Evolutionary conservation across 371 early-diverging fungal species (phyloP).

Genomic region (Saksenaea vasiformis): DNA sequence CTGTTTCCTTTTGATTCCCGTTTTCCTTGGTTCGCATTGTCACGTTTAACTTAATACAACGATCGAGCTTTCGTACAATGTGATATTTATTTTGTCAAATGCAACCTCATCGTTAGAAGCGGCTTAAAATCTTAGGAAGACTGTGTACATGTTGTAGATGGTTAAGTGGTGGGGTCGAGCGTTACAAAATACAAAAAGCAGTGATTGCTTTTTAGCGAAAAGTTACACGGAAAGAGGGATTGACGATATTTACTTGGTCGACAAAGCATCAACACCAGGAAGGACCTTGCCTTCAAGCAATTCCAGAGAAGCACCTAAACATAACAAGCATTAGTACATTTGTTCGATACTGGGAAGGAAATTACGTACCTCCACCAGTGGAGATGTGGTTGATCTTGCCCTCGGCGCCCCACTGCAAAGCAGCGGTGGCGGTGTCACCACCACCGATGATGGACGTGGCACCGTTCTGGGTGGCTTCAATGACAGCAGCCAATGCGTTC

Average conservation of each 20-base stretch:
- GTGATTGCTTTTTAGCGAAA: too few relatives aligned
- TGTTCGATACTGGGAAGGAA: background rate
- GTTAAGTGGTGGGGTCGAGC: too few relatives aligned
- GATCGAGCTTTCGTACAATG: too few relatives aligned
- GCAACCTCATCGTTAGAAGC: too few relatives aligned
- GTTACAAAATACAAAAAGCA: background rate
- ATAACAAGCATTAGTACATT: background rate
- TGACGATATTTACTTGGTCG: conserved; percentile 42
- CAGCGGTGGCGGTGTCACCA: conserved; percentile 99
- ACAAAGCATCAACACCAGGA: conserved; percentile 92
- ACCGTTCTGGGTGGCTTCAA: conserved; percentile 80
- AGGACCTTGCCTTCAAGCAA: conserved; percentile 90
- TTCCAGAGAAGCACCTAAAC: conserved; percentile 85
- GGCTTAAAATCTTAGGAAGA: too few relatives aligned
- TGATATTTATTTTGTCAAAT: too few relatives aligned
- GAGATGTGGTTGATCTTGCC: conserved; percentile 93
- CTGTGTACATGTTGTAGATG: too few relatives aligned
- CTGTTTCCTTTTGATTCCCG: too few relatives aligned
- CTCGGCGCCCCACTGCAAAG: conserved; percentile 84
- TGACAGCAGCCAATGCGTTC: conserved; percentile 81
- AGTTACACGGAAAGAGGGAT: background rate
- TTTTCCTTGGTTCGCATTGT: too few relatives aligned
- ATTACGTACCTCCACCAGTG: conserved; percentile 85
- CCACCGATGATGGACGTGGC: conserved; percentile 79
- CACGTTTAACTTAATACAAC: too few relatives aligned